Base-by-base conservation (phyloP, 352 stramenopile species). In the Blastocystis sp. region DNA sequence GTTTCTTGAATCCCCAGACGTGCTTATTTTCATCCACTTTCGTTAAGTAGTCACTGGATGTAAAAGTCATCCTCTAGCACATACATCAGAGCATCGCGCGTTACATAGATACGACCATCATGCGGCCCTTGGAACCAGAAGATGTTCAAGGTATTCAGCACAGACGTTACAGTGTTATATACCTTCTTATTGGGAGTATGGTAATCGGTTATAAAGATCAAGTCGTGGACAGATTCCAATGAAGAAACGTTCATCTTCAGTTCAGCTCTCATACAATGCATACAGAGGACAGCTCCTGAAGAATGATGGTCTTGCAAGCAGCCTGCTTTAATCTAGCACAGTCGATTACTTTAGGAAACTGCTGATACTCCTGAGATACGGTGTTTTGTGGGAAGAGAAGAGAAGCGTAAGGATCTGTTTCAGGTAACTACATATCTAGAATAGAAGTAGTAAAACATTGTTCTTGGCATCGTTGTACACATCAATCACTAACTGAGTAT, bases 301-400 rank as follows among this genome's bases (percentile, higher is more conserved):
- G 43, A 63, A 81, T 43, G n/a, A 54, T 63, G 7, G 70, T 65
- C 65, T 81, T 81, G 70, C 70, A 81, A 6, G 70, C 70, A 62
- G 70, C 53, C 39, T 63, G 43, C 34, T 39, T 50, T 34, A 81
- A 41, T 34, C 45, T 41, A 11, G 20, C 70, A 34, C 70, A 81
- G 55, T 81, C 43, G n/a, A 81, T 81, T 26, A 81, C 70, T 41
- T 81, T 81, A 6, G 70, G 70, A 26, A 81, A 81, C 54, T 62
- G 50, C 45, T 81, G 13, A 41, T 64, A 81, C 26, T 62, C 9
- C 43, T 81, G 70, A 7, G 34, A 34, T 7, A 30, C 16, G 20
- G 34, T 62, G 18, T 81, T 53, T 24, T 62, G 70, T 13, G 70
- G 70, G 65, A 81, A 81, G 8, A 81, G 43, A 4, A 65, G 41